Evolutionary conservation across 495 filamentous ascomycete species (phyloP), one percentile per base, ranked within the genome.

Genomic region (Daldinia concentrica): DNA sequence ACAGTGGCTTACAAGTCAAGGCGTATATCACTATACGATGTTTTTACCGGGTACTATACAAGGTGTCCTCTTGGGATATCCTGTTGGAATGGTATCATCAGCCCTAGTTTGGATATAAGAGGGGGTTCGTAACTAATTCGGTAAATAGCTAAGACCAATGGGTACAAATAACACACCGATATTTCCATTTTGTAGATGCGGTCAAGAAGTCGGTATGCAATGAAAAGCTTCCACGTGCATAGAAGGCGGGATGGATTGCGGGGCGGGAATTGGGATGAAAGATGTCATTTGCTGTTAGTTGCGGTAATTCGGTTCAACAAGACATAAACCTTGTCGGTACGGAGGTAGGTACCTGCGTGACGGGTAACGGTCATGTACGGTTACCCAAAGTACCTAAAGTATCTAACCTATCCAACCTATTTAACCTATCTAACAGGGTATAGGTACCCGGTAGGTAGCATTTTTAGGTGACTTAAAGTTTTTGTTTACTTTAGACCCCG

Each of bases 171-270:
- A 62, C 63, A 66, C 58, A 72, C 63, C 67, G 67, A 69, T 54
- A 69, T 32, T 58, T 58, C 36, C 9, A 41, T 51, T 60, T 29
- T 32, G 29, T 52, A 62, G 14, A 73, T 73, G 71, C 62, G 71
- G 71, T 69, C 62, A 69, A 63, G 71, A 68, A 43, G 26, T 26
- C 30, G 65, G 43, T 62, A 50, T 66, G 59, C 61, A 73, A 73
- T 73, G 24, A 66, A 62, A 66, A 73, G 66, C 71, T 62, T 73
- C 60, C 71, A 73, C 71, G 71, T 73, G 71, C 68, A 56, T 56
- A 19, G 48, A 22, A 55, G 14, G 34, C 17, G 64, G 64, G 56
- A 60, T 60, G 57, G 64, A 68, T 64, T 57, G 65, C 60, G 70
- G 70, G 65, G 60, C 51, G 12, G 30, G 27, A 34, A 57, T 57